Evolutionary conservation across 2,329 filamentous ascomycete genomes (phyloP), one percentile per base, ranked within the genome.

Genomic region (Fusarium algeriense): DNA sequence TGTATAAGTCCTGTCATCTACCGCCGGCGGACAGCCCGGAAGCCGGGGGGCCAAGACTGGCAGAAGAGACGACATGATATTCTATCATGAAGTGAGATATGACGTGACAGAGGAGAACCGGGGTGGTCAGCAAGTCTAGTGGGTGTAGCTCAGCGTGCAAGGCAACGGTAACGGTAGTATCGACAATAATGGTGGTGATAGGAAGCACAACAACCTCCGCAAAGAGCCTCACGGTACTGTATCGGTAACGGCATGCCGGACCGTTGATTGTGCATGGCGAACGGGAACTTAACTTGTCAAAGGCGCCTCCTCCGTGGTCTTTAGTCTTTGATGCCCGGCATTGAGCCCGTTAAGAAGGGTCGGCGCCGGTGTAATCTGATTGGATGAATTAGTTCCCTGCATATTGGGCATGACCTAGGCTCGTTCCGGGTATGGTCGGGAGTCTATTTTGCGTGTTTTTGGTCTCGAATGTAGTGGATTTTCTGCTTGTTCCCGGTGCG

Each of bases 31-130:
- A 34, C 75, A 74, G 49, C 79, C 79, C 30, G 78, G 75, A 54
- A 77, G 74, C 59, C 80, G 78, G 57, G 80, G 80, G 37, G 79
- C 80, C 70, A 81, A 59, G 28, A 72, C 62, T 60, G 80, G 80
- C 67, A 80, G 63, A 66, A 64, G 69, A 20, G 77, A 59, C 67
- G 78, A 78, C 60, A 77, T 72, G 58, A 49, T 73, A 37, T 44
- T 56, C 26, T 57, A 61, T 52, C 67, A 71, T 71, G 38, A 60
- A 73, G 45, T 37, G 56, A 50, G 55, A 62, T 50, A 58, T 30
- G 34, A 68, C 56, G 28, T 34, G 38, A 52, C 40, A 57, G 34
- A 56, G 41, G n/a, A 23, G 48, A 53, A 38, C 43, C 38, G 32
- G 46, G 48, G 43, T 50, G 55, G 49, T 19, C 48, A 41, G 41